phyloP scores from a whole-genome alignment of 129 eudicot genomes.

The Tanacetum coccineum region DNA sequence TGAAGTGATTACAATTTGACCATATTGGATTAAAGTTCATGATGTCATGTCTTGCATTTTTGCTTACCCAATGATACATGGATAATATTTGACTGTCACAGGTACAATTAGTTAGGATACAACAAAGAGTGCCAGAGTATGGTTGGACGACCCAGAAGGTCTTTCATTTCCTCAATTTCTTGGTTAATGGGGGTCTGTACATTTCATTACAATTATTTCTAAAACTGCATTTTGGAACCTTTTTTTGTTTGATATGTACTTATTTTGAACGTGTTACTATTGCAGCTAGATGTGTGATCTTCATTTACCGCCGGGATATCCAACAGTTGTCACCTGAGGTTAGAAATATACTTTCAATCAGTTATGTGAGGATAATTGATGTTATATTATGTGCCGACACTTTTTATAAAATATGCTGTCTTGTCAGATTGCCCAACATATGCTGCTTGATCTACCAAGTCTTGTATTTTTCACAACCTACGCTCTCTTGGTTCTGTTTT shows the following conservation, averaged over 20 bases:
- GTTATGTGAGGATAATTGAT: constrained; percentile 4
- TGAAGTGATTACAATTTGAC: too few relatives aligned
- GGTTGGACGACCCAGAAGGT: constrained; percentile 99
- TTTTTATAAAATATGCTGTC: constrained; percentile 1
- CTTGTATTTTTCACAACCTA: constrained; percentile 92
- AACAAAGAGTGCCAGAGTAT: constrained; percentile 88
- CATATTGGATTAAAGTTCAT: too few relatives aligned
- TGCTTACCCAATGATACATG: too few relatives aligned
- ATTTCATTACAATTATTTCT: background rate
- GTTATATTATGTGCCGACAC: background rate
- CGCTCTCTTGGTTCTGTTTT: constrained; percentile 79
- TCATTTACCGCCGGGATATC: constrained; percentile 69
- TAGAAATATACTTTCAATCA: constrained; percentile 10
- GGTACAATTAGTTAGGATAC: constrained; percentile 90
- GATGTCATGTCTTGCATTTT: too few relatives aligned
- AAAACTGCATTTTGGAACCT: constrained; percentile 15
- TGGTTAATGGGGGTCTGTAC: constrained; percentile 88
- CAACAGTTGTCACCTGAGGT: constrained; percentile 78
- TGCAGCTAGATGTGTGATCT: constrained; percentile 71
- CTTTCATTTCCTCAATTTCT: constrained; percentile 90
- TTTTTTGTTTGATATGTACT: constrained; percentile 2
- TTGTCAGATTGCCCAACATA: constrained; percentile 59
- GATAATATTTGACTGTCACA: constrained; percentile 23
- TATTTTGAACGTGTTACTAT: constrained; percentile 11
- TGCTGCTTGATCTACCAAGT: constrained; percentile 91